phyloP scores from a whole-genome alignment of 257 asterid species.

The Nicotiana tabacum region DNA sequence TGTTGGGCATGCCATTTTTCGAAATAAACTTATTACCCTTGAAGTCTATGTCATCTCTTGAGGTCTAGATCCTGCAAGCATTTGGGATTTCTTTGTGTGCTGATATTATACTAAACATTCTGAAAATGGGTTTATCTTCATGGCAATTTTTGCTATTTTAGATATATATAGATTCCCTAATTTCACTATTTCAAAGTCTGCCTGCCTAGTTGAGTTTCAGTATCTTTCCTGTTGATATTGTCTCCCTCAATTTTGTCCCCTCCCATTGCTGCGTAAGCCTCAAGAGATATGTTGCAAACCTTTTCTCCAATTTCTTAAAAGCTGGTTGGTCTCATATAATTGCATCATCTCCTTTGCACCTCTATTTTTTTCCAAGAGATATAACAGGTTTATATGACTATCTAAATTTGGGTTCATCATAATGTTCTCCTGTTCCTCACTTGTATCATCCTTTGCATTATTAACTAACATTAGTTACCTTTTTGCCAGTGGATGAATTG shows the following conservation, averaged over 20 bases:
- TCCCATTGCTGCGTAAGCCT: neutral
- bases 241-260: neutral
- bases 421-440: neutral
- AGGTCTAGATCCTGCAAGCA: neutral
- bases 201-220: neutral
- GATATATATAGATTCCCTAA: neutral
- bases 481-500: conserved; percentile 79
- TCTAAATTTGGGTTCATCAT: neutral
- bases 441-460: conserved; percentile 4
- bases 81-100: neutral
- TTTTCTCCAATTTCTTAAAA: neutral
- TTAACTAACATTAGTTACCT: conserved; percentile 18
- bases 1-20: neutral
- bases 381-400: neutral
- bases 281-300: neutral
- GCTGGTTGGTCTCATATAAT: neutral
- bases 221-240: neutral
- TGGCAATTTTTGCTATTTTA: neutral
- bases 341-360: neutral
- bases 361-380: neutral
- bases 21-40: neutral
- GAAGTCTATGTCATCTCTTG: neutral
- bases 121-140: neutral
- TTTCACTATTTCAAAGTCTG: neutral
- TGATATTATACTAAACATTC: neutral